A percentile compares a stretch with the other conserved stretches of the same genome.
Evolutionary conservation across 306 rosid genomes (phyloP).

Genomic region (Lathyrus oleraceus): DNA sequence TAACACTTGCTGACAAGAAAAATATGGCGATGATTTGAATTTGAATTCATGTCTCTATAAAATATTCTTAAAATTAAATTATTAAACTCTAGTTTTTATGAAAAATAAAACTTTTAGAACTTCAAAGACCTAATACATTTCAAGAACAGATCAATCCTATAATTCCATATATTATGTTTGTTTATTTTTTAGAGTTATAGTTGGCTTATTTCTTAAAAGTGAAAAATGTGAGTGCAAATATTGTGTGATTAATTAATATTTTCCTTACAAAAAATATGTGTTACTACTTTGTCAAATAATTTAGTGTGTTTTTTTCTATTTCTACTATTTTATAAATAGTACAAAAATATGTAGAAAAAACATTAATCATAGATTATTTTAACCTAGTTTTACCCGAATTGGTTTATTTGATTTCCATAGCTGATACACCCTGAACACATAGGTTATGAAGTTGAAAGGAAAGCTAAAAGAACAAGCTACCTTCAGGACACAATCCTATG

Average conservation of each 20-base stretch:
- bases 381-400: conserved; percentile 6
- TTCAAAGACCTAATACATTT: neutral
- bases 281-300: no score
- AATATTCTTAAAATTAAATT: no score
- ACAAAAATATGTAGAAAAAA: neutral
- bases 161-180: neutral
- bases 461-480: conserved; percentile 53
- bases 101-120: neutral
- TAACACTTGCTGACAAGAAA: no score
- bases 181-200: neutral
- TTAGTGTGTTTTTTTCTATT: neutral
- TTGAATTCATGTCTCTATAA: no score
- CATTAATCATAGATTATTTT: neutral
- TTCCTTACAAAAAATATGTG: neutral
- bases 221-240: no score
- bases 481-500: conserved; percentile 50
- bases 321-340: neutral
- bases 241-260: no score
- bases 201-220: no score
- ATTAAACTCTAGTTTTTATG: no score
- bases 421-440: conserved; percentile 17
- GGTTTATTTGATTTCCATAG: conserved; percentile 2
- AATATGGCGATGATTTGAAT: no score
- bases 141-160: neutral
- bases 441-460: conserved; percentile 66